Percentiles rank a stretch among this genome's conserved stretches.
phyloP scores from a whole-genome alignment of 2,329 filamentous ascomycete species.

The Grosmannia clavigera region DNA sequence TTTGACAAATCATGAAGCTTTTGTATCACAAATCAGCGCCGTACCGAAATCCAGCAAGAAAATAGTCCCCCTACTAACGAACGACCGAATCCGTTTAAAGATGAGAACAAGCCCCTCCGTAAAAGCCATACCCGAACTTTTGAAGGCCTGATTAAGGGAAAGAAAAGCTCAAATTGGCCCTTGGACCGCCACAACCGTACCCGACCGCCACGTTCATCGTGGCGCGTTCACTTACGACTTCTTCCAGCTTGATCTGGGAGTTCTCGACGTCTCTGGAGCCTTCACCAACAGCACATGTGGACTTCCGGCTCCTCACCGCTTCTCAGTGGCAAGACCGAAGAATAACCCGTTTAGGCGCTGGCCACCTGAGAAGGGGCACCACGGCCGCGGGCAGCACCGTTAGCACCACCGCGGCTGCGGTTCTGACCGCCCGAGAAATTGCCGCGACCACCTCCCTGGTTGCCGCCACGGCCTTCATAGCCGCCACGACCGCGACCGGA shows the following conservation, averaged over 20 bases:
- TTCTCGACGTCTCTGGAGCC: not conserved
- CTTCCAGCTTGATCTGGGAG: not conserved
- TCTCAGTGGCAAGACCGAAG: no score
- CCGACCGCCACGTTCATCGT: not conserved
- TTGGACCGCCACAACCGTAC: not conserved
- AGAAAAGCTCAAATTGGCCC: not conserved
- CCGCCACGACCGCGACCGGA: slow-evolving; percentile 55
- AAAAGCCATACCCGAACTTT: slow-evolving; percentile 5
- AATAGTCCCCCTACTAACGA: slow-evolving; percentile 1
- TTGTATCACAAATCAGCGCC: slow-evolving; percentile 10
- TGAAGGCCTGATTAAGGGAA: not conserved
- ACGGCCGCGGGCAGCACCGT: slow-evolving; percentile 51
- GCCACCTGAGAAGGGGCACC: slow-evolving; percentile 46
- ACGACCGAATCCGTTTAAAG: not conserved
- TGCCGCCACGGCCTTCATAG: slow-evolving; percentile 44
- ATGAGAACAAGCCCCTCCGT: not conserved
- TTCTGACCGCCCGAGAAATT: slow-evolving; percentile 51
- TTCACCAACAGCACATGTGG: no score
- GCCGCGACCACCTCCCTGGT: slow-evolving; percentile 50
- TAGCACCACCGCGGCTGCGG: slow-evolving; percentile 51
- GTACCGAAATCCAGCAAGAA: slow-evolving; percentile 9
- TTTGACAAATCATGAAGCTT: slow-evolving; percentile 4
- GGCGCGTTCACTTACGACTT: not conserved
- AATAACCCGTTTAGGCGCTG: slow-evolving; percentile 29
- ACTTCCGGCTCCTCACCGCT: no score